Percentiles rank a stretch among this genome's conserved stretches.
Conservation (phyloP, 2,329 filamentous ascomycete genomes). For the Aspergillus unguis region DNA sequence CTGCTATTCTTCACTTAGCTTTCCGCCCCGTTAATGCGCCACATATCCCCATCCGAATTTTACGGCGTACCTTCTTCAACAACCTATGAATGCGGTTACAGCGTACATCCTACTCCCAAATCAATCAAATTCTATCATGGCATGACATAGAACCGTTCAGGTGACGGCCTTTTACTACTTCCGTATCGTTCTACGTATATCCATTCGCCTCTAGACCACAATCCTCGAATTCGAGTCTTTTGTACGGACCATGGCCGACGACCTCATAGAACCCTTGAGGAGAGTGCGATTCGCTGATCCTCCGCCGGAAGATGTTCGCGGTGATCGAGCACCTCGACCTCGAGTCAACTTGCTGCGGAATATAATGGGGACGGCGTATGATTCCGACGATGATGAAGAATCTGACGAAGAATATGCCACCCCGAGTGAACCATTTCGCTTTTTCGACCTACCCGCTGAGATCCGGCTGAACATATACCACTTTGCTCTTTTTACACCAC, state of each 20-base stretch:
- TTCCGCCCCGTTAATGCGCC: conserved; percentile 49
- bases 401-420: conserved; percentile 11
- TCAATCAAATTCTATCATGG: conserved; percentile 21
- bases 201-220: conserved; percentile 10
- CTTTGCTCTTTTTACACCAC: conserved; percentile 41
- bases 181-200: conserved; percentile 20
- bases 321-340: conserved; percentile 1
- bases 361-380: conserved; percentile 17
- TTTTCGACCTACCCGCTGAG: conserved; percentile 54
- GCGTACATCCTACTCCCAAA: too few relatives aligned
- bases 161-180: conserved; percentile 4
- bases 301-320: conserved; percentile 9
- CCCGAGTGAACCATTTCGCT: conserved; percentile 41
- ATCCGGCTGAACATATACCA: conserved; percentile 51
- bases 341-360: background rate
- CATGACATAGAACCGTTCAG: conserved; percentile 19
- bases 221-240: conserved; percentile 14
- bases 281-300: conserved; percentile 25
- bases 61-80: background rate
- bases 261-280: conserved; percentile 22
- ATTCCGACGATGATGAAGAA: conserved; percentile 19
- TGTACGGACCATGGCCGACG: conserved; percentile 13
- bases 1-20: background rate
- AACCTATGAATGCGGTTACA: too few relatives aligned
- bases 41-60: conserved; percentile 30